phyloP scores from a whole-genome alignment of 371 early-diverging fungal species.

The Rhizopus microsporus region DNA sequence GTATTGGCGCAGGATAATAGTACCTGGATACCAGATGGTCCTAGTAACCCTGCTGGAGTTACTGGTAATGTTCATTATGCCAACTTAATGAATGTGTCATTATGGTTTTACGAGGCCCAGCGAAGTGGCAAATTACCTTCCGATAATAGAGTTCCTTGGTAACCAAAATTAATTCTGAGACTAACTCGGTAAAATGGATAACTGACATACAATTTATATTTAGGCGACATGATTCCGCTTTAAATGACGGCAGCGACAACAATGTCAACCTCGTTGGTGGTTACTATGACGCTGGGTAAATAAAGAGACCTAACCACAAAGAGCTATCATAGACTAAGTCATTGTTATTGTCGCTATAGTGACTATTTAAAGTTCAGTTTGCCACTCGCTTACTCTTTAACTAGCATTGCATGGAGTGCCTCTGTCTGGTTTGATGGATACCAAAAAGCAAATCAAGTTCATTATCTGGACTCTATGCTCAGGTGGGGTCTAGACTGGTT shows the following conservation, averaged over 20 bases:
- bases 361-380: conserved; percentile 68
- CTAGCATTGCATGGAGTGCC: conserved; percentile 61
- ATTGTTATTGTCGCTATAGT: conserved; percentile 22
- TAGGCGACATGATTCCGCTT: conserved; percentile 56
- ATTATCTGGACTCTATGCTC: conserved; percentile 50
- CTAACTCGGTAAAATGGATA: background rate
- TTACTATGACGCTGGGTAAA: conserved; percentile 49
- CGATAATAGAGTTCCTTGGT: conserved; percentile 57
- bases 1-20: background rate
- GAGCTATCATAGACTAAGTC: background rate
- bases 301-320: background rate
- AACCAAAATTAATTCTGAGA: background rate
- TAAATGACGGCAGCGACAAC: conserved; percentile 52
- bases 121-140: conserved; percentile 56
- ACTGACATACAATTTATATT: background rate
- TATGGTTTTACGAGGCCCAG: conserved; percentile 64
- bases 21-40: conserved; percentile 14
- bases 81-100: conserved; percentile 37
- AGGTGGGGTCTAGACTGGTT: conserved; percentile 69
- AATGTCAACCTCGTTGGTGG: conserved; percentile 52
- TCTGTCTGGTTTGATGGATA: conserved; percentile 61
- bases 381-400: conserved; percentile 56
- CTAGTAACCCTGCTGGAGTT: conserved; percentile 20
- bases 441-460: conserved; percentile 49
- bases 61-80: conserved; percentile 32